Conservation (phyloP, 495 filamentous ascomycete species). For the Articulospora tetracladia region DNA sequence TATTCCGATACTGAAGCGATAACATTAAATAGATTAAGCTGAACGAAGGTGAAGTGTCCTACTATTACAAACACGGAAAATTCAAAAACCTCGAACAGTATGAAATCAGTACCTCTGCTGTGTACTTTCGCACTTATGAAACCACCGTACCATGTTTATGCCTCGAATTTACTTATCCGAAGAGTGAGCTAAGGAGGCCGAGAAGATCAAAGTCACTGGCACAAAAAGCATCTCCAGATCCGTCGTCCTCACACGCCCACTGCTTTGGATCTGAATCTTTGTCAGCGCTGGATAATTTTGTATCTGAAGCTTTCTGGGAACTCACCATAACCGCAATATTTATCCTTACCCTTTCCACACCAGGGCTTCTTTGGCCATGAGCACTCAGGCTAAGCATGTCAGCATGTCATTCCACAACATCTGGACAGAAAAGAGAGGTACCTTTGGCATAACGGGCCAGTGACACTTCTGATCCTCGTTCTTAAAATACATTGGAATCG, state of each 20-base stretch:
- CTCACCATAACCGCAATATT: conserved; percentile 1
- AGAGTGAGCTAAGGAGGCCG: not conserved
- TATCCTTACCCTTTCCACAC: not conserved
- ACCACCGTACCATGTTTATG: no score
- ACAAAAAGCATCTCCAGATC: not conserved
- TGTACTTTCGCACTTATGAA: no score
- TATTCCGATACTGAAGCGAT: no score
- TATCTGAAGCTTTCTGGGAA: not conserved
- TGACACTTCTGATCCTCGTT: not conserved
- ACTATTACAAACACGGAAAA: no score
- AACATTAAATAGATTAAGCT: no score
- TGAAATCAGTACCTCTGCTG: no score
- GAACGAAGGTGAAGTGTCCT: no score
- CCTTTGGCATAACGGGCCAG: not conserved
- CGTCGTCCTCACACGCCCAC: not conserved
- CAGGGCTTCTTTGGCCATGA: not conserved
- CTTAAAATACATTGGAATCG: not conserved
- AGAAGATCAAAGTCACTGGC: not conserved
- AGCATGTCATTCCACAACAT: no score
- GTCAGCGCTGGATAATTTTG: not conserved
- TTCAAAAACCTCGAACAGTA: no score
- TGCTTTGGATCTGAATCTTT: not conserved
- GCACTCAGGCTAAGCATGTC: not conserved
- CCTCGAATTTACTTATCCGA: no score
- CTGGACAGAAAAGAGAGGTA: no score